Conservation (phyloP, 352 stramenopile species). For the Globisporangium megalacanthum region DNA sequence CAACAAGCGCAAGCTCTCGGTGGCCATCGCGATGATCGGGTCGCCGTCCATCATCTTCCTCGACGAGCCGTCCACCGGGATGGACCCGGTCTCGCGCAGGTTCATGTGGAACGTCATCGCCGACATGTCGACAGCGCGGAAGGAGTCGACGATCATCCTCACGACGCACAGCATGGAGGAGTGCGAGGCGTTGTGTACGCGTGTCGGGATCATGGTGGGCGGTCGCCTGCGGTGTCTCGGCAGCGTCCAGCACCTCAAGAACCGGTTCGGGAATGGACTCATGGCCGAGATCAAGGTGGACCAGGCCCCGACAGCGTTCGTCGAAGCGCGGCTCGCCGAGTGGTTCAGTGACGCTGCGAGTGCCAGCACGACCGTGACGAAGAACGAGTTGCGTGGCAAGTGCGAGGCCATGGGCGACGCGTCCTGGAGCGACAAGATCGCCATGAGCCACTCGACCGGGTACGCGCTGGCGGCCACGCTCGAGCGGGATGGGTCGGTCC, state of each 20-base stretch:
- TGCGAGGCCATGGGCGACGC: slow-evolving; percentile 43
- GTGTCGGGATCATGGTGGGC: slow-evolving; percentile 92
- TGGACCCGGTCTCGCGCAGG: slow-evolving; percentile 91
- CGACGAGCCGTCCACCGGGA: slow-evolving; percentile 93
- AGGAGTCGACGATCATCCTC: slow-evolving; percentile 71
- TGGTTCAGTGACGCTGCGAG: slow-evolving; percentile 18
- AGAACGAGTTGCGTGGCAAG: slow-evolving; percentile 30
- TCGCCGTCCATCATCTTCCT: slow-evolving; percentile 93
- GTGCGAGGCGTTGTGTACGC: slow-evolving; percentile 42
- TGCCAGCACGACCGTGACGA: slow-evolving; percentile 22
- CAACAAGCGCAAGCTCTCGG: slow-evolving; percentile 95
- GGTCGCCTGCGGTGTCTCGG: slow-evolving; percentile 74
- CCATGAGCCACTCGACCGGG: slow-evolving; percentile 46
- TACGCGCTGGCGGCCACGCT: slow-evolving; percentile 53
- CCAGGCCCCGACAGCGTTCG: slow-evolving; percentile 21
- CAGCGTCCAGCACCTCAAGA: slow-evolving; percentile 93
- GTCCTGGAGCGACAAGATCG: slow-evolving; percentile 41
- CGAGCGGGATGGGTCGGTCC: slow-evolving; percentile 40
- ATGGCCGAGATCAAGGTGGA: slow-evolving; percentile 82
- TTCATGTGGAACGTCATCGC: slow-evolving; percentile 96
- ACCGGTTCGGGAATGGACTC: slow-evolving; percentile 93
- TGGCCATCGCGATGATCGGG: slow-evolving; percentile 93
- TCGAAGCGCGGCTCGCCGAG: slow-evolving; percentile 25
- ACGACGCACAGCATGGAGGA: slow-evolving; percentile 96
- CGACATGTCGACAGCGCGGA: slow-evolving; percentile 56